A percentile compares a stretch with the other conserved stretches of the same genome.
These are phyloP conservation scores for Scheffersomyces lignicola DNA, from an alignment of 1,139 yeast genomes.

Conservation along the genomic window DNA sequence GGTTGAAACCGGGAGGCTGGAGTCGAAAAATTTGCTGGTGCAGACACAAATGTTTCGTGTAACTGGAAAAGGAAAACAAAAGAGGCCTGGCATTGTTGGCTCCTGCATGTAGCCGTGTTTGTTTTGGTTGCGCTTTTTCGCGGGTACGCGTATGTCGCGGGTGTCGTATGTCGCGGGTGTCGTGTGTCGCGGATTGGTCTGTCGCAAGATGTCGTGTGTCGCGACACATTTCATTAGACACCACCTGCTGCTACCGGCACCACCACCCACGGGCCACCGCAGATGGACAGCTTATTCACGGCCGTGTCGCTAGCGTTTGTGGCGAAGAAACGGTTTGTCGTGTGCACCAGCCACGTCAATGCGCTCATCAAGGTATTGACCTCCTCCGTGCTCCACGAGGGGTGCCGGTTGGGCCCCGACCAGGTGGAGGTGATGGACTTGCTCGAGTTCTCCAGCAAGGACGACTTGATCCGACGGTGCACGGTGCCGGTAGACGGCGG, in stretches of 20 bases:
- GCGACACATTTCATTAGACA: too few relatives aligned
- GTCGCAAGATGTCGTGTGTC: too few relatives aligned
- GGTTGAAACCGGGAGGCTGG: conserved; percentile 1
- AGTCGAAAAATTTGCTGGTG: not conserved
- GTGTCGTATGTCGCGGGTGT: too few relatives aligned
- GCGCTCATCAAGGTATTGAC: conserved; percentile 6
- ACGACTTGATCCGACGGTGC: conserved; percentile 6
- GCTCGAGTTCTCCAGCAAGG: conserved; percentile 7
- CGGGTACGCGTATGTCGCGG: too few relatives aligned
- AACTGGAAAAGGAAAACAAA: not conserved
- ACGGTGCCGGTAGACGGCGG: conserved; percentile 7
- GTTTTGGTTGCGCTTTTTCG: not conserved
- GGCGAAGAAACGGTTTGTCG: conserved; percentile 21
- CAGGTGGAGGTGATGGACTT: conserved; percentile 20
- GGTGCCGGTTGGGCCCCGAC: conserved; percentile 11
- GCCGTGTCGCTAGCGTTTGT: conserved; percentile 28
- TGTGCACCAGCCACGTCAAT: conserved; percentile 17
- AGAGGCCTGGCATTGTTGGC: too few relatives aligned
- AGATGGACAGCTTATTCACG: conserved; percentile 28
- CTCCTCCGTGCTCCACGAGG: conserved; percentile 6
- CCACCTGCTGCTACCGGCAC: too few relatives aligned
- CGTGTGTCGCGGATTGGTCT: too few relatives aligned
- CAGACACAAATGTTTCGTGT: not conserved
- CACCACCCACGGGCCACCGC: too few relatives aligned
- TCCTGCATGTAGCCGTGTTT: too few relatives aligned